Percentiles rank a stretch among this genome's conserved stretches.
Conservation (phyloP, 306 rosid species). For the Cucumis cinereus region DNA sequence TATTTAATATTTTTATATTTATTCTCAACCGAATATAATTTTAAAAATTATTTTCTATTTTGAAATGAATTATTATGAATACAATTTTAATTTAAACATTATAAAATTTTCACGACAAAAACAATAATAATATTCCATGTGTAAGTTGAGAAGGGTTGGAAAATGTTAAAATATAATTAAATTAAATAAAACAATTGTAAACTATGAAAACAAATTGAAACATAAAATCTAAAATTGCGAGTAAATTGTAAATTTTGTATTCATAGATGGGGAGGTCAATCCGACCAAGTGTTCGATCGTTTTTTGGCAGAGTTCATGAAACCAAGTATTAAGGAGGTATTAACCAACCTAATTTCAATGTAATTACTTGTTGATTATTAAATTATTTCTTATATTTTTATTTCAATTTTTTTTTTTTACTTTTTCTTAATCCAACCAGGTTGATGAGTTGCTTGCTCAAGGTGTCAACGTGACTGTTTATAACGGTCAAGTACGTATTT, state of each 20-base stretch:
- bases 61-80: too few relatives aligned
- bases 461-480: slow-evolving; percentile 82
- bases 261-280: slow-evolving; percentile 65
- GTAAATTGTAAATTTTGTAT: background rate
- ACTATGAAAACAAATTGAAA: too few relatives aligned
- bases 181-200: too few relatives aligned
- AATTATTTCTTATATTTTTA: background rate
- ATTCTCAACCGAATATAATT: too few relatives aligned
- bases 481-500: slow-evolving; percentile 64
- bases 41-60: too few relatives aligned
- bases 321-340: slow-evolving; percentile 79
- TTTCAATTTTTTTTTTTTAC: background rate
- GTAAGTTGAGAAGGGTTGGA: too few relatives aligned
- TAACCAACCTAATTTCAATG: background rate
- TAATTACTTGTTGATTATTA: background rate
- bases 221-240: background rate
- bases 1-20: too few relatives aligned
- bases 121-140: too few relatives aligned
- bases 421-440: slow-evolving; percentile 17
- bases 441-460: slow-evolving; percentile 61
- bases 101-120: too few relatives aligned
- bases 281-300: slow-evolving; percentile 17
- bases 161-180: too few relatives aligned
- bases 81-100: too few relatives aligned
- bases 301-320: slow-evolving; percentile 69